Evolutionary conservation across 352 stramenopile species (phyloP).

Genomic region (Globisporangium nagaii): DNA sequence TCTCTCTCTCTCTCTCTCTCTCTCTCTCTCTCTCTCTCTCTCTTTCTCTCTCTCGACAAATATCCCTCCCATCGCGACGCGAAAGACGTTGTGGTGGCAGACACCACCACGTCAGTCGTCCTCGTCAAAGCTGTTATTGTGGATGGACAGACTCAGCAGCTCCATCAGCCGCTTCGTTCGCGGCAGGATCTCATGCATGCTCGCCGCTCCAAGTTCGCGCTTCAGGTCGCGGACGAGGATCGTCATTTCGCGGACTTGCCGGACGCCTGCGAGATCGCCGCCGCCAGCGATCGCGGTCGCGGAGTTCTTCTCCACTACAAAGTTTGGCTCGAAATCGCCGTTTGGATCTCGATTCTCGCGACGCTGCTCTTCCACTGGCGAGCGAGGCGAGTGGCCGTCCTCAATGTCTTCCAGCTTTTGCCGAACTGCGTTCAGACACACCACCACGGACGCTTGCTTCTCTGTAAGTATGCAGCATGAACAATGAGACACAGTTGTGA

Average conservation of each 20-base stretch:
- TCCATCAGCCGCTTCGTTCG: constrained; percentile 79
- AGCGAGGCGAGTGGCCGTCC: constrained; percentile 5
- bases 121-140: constrained; percentile 20
- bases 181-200: constrained; percentile 71
- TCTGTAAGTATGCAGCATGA: constrained; percentile 20
- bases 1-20: no score
- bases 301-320: constrained; percentile 47
- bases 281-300: constrained; percentile 6
- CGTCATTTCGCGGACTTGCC: constrained; percentile 69
- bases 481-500: neutral
- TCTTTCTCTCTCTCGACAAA: no score
- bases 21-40: no score
- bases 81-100: no score
- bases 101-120: no score
- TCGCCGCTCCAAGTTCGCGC: constrained; percentile 63
- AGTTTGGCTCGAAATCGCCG: constrained; percentile 32
- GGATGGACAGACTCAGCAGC: constrained; percentile 68
- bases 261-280: constrained; percentile 43
- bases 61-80: no score
- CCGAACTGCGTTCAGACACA: constrained; percentile 46
- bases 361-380: neutral
- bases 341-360: neutral
- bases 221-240: constrained; percentile 69
- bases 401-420: constrained; percentile 25
- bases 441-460: constrained; percentile 33